Evolutionary conservation across 345 rosid genomes (phyloP), one percentile per base, ranked within the genome.

Genomic region (Linum tenue): DNA sequence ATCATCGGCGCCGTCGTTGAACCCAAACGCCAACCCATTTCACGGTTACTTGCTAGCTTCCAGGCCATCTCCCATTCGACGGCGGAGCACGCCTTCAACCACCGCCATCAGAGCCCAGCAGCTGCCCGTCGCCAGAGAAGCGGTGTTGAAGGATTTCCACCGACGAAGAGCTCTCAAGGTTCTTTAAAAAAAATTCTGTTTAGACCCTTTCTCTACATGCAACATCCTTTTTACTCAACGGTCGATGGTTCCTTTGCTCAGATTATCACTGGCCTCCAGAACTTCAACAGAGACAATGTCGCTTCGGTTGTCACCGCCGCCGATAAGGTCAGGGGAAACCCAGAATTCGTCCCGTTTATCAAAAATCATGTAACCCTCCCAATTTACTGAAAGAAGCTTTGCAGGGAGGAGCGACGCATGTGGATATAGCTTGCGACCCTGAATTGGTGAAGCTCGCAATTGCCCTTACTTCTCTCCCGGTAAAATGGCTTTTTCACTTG

Each of bases 401-500:
- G 43, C 74, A 82, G 85, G 90, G 90, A 31, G 87, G 90, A 76
- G 90, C 90, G 40, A 83, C 85, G 65, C 90, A 85, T 69, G 83
- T 85, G 53, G 90, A 83, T 65, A 85, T 85, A 50, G 90, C 87
- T 64, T 83, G 90, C 70, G 84, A 85, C 64, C 85, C 84, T 0
- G 87, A 81, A 61, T 67, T 85, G 42, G 90, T 85, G 72, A 81
- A 78, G 75, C 82, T 81, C 53, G 87, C 90, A 60, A 63, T 64
- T 65, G 60, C 65, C 69, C 67, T 85, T 51, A 85, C 87, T 70
- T 79, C 85, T 71, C 84, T 85, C 9, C 90, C 87, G n/a, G 90
- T 83, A 79, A 67, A 14, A 55, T 67, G 31, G 31, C 31, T 22
- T 22, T n/a, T 22, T 22, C 31, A 22, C 31, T 22, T 22, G 31